These are phyloP conservation scores for Suillus subluteus DNA, from an alignment of 768 basidiomycete species.

Conservation along the genomic window DNA sequence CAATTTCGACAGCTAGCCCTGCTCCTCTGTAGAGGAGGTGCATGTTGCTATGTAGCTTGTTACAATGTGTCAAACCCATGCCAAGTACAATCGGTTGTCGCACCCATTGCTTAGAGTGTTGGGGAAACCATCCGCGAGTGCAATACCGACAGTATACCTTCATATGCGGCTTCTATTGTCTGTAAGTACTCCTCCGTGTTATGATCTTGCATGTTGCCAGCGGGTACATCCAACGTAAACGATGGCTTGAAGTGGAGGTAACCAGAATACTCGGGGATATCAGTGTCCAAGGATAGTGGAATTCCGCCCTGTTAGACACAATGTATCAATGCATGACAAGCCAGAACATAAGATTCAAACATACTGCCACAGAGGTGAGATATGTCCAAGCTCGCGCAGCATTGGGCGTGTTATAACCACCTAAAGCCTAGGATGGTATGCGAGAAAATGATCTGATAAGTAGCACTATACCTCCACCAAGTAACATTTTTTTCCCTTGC, in stretches of 20 bases:
- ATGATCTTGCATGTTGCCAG: conserved; percentile 73
- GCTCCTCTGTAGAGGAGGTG: not conserved
- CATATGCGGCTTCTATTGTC: conserved; percentile 46
- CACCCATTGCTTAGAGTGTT: not conserved
- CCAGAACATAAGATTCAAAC: conserved; percentile 28
- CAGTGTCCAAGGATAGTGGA: conserved; percentile 57
- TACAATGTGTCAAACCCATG: not conserved
- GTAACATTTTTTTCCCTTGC: conserved; percentile 64
- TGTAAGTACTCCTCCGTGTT: conserved; percentile 65
- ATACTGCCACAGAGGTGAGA: conserved; percentile 74
- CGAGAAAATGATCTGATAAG: conserved; percentile 3
- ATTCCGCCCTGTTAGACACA: conserved; percentile 48
- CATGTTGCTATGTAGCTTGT: not conserved
- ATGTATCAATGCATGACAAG: conserved; percentile 1
- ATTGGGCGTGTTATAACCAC: conserved; percentile 85
- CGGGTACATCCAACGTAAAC: conserved; percentile 76
- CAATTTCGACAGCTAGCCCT: not conserved
- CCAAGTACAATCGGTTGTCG: not conserved
- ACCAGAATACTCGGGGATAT: conserved; percentile 75
- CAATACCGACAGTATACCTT: conserved; percentile 32
- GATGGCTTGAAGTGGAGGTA: conserved; percentile 81
- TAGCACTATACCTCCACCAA: conserved; percentile 67
- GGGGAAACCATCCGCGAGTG: conserved; percentile 8
- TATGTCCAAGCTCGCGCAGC: conserved; percentile 87
- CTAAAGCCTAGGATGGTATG: conserved; percentile 39